phyloP scores from a whole-genome alignment of 2,329 filamentous ascomycete genomes.

The Coniochaeta sp. region DNA sequence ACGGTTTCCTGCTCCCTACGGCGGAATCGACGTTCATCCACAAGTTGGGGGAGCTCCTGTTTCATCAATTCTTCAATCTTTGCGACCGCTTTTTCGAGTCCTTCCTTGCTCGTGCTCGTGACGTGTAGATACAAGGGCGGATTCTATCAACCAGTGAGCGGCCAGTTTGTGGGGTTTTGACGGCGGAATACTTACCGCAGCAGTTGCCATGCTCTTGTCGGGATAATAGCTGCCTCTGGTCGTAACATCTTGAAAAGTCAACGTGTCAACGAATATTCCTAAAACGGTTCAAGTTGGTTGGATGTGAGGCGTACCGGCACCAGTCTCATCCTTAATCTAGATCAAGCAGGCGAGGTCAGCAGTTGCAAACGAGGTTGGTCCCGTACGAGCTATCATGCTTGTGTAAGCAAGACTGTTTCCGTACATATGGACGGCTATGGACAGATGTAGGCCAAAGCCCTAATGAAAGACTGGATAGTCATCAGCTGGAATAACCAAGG shows the following conservation, averaged over 20 bases:
- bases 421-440: slow-evolving; percentile 29
- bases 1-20: slow-evolving; percentile 46
- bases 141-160: slow-evolving; percentile 48
- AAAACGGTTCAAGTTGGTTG: slow-evolving; percentile 35
- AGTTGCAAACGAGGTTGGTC: slow-evolving; percentile 71
- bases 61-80: slow-evolving; percentile 95
- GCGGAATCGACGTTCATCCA: slow-evolving; percentile 58
- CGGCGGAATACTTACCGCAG: slow-evolving; percentile 57
- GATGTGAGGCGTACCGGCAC: slow-evolving; percentile 84
- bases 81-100: slow-evolving; percentile 78
- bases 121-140: slow-evolving; percentile 93
- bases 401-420: slow-evolving; percentile 63
- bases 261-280: slow-evolving; percentile 53
- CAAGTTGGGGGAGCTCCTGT: slow-evolving; percentile 88
- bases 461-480: slow-evolving; percentile 21
- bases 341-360: slow-evolving; percentile 87
- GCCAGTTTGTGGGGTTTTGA: not conserved
- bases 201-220: slow-evolving; percentile 94
- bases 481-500: slow-evolving; percentile 63
- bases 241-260: slow-evolving; percentile 80
- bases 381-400: slow-evolving; percentile 57
- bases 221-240: slow-evolving; percentile 95
- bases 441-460: slow-evolving; percentile 13
- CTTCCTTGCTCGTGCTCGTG: slow-evolving; percentile 84
- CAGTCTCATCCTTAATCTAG: slow-evolving; percentile 99